Conservation (phyloP, 2,329 filamentous ascomycete species). For the Fusarium verrucosum region DNA sequence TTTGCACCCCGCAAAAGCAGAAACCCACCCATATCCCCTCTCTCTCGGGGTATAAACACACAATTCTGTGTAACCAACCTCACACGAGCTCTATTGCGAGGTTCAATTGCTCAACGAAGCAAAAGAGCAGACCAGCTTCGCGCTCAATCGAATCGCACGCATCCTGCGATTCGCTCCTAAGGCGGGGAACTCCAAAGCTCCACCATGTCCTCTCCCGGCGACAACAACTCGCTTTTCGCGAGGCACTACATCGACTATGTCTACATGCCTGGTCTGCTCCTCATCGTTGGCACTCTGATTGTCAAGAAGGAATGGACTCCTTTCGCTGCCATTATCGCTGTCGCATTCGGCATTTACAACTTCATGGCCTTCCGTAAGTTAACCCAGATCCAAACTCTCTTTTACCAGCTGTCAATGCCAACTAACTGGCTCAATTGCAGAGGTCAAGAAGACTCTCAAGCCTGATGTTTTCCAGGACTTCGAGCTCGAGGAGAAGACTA, state of each 20-base stretch:
- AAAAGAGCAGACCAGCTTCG: conserved; percentile 17
- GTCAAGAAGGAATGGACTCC: conserved; percentile 81
- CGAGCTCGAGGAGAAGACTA: conserved; percentile 91
- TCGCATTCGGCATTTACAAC: conserved; percentile 75
- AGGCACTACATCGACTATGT: conserved; percentile 79
- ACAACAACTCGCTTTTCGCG: conserved; percentile 54
- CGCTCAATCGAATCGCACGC: no score
- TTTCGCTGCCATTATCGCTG: conserved; percentile 73
- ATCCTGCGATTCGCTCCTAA: conserved; percentile 12
- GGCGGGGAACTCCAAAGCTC: conserved; percentile 32
- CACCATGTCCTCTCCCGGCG: conserved; percentile 40
- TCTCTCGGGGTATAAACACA: conserved; percentile 5
- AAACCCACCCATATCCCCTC: not conserved
- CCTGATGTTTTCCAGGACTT: conserved; percentile 91
- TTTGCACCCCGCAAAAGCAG: conserved; percentile 7
- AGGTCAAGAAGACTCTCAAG: conserved; percentile 83
- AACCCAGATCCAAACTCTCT: not conserved
- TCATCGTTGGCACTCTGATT: conserved; percentile 79
- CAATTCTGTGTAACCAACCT: conserved; percentile 6
- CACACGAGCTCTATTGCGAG: conserved; percentile 1
- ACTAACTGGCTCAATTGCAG: conserved; percentile 54
- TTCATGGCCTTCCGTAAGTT: conserved; percentile 75
- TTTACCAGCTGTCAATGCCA: not conserved
- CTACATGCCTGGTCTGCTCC: conserved; percentile 82
- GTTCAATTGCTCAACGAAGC: conserved; percentile 16